phyloP scores from a whole-genome alignment of 768 basidiomycete genomes.

The Termitomyces sp. region DNA sequence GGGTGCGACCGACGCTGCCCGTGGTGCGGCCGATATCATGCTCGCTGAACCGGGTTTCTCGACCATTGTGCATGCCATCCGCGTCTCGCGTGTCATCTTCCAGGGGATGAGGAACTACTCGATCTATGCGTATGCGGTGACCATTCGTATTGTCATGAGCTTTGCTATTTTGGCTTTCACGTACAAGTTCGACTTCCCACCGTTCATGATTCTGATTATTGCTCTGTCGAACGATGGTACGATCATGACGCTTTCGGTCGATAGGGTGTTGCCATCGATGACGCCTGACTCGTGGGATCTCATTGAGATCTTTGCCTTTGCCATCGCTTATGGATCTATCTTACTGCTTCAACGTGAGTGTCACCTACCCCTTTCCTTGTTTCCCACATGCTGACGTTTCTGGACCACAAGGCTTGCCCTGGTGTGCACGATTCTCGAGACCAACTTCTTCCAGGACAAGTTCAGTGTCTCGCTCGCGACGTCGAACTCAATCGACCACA shows the following conservation, averaged over 20 bases:
- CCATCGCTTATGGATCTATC: constrained; percentile 93
- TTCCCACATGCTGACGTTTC: constrained; percentile 7
- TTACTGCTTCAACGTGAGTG: constrained; percentile 85
- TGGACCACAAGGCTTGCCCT: constrained; percentile 54
- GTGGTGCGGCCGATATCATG: constrained; percentile 98
- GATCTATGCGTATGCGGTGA: constrained; percentile 92
- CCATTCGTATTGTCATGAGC: constrained; percentile 98
- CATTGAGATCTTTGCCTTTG: constrained; percentile 93
- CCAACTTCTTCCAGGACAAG: constrained; percentile 83
- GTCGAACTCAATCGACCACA: constrained; percentile 34
- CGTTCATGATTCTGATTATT: constrained; percentile 99
- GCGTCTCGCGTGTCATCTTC: constrained; percentile 98
- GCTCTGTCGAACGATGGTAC: constrained; percentile 97
- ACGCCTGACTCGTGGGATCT: constrained; percentile 96
- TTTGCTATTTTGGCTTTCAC: constrained; percentile 94
- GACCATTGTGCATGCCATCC: constrained; percentile 98
- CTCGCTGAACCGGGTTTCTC: constrained; percentile 97
- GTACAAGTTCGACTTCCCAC: constrained; percentile 98
- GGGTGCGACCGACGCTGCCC: constrained; percentile 97
- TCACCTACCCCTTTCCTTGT: neutral
- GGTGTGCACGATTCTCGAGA: constrained; percentile 80
- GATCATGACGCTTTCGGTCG: constrained; percentile 96
- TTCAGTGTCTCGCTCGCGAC: constrained; percentile 61
- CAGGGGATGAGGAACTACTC: constrained; percentile 99
- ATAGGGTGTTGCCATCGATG: constrained; percentile 90